A percentile compares a stretch with the other conserved stretches of the same genome.
Conservation (phyloP, 805 yeast genomes). For the Isabelozyma heimii region DNA sequence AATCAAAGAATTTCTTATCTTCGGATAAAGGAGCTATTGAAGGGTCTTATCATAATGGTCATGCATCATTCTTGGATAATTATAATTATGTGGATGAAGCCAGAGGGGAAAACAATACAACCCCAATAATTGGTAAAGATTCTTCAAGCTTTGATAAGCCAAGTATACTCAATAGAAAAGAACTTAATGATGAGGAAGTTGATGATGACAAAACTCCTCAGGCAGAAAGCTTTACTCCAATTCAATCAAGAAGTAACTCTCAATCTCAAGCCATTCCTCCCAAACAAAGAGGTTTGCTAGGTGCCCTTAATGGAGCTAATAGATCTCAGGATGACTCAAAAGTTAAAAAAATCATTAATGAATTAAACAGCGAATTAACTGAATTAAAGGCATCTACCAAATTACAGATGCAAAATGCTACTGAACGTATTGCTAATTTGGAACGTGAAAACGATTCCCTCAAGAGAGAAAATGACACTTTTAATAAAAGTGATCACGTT, state of each 20-base stretch:
- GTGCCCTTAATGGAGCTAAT: not conserved
- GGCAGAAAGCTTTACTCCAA: not conserved
- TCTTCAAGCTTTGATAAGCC: not conserved
- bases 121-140: conserved; percentile 29
- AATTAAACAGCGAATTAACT: conserved; percentile 31
- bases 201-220: not conserved
- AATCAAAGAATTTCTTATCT: conserved; percentile 21
- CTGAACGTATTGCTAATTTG: conserved; percentile 47
- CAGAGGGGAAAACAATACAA: conserved; percentile 17
- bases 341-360: conserved; percentile 28
- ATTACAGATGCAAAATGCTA: conserved; percentile 55
- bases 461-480: conserved; percentile 8
- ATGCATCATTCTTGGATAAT: conserved; percentile 16
- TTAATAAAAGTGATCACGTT: not conserved
- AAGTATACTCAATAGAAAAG: not conserved
- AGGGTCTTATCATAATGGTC: conserved; percentile 8
- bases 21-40: not conserved
- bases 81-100: conserved; percentile 26
- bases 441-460: conserved; percentile 32
- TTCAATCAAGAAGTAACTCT: not conserved
- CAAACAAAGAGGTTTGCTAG: not conserved
- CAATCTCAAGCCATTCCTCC: not conserved
- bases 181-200: not conserved
- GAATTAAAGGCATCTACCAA: conserved; percentile 32
- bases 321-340: conserved; percentile 16